These are phyloP conservation scores for Leishmania lainsoni DNA, from an alignment of 208 protist genomes.

Conservation along the genomic window DNA sequence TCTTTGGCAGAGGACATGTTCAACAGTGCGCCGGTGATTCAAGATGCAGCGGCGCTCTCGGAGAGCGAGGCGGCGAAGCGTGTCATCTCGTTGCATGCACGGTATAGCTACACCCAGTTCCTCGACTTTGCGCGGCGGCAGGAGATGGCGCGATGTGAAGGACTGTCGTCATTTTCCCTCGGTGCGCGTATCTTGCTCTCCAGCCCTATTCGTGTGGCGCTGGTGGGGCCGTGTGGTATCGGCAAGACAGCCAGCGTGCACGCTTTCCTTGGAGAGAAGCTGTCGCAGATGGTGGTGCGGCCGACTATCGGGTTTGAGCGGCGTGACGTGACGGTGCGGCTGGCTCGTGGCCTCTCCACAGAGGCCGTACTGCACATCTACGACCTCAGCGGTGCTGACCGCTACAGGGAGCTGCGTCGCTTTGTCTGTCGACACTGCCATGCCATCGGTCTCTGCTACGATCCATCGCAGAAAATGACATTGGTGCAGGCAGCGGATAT, in stretches of 20 bases:
- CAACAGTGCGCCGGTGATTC: conserved; percentile 25
- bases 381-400: conserved; percentile 64
- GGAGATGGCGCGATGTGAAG: conserved; percentile 80
- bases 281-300: conserved; percentile 23
- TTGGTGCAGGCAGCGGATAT: conserved; percentile 82
- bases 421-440: conserved; percentile 82
- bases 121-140: conserved; percentile 78
- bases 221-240: conserved; percentile 73
- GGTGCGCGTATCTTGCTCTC: conserved; percentile 70
- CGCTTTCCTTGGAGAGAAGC: conserved; percentile 41
- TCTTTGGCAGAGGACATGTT: conserved; percentile 16
- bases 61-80: conserved; percentile 71
- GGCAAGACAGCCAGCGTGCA: conserved; percentile 71
- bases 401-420: conserved; percentile 75
- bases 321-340: conserved; percentile 41
- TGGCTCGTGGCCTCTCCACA: conserved; percentile 49
- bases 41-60: conserved; percentile 53
- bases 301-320: conserved; percentile 72
- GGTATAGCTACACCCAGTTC: conserved; percentile 91
- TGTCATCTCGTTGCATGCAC: conserved; percentile 82
- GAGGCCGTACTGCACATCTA: conserved; percentile 74
- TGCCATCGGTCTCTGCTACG: conserved; percentile 79
- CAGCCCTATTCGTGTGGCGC: conserved; percentile 68
- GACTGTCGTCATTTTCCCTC: conserved; percentile 75
- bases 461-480: conserved; percentile 66